These are phyloP conservation scores for Solanum dulcamara DNA, from an alignment of 257 asterid species.

Conservation along the genomic window DNA sequence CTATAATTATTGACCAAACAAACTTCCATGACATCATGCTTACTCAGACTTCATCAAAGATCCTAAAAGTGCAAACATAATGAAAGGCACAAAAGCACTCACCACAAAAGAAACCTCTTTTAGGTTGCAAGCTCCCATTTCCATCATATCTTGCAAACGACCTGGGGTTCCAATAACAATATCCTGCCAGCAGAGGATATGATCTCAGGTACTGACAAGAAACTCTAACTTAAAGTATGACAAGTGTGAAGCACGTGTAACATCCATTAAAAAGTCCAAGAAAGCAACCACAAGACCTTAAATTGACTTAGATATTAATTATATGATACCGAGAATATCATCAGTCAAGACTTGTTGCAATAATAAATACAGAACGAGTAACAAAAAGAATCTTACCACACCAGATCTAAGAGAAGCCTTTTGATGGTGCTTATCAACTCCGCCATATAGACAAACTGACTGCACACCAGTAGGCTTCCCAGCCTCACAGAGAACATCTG, in stretches of 20 bases:
- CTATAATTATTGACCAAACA: not conserved
- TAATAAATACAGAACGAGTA: not conserved
- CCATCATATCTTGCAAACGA: conserved; percentile 86
- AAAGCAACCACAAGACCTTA: not conserved
- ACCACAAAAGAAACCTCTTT: conserved; percentile 90
- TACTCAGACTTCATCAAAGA: not conserved
- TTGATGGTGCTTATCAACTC: conserved; percentile 86
- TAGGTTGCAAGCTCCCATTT: conserved; percentile 68
- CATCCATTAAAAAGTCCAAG: not conserved
- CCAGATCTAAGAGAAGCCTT: conserved; percentile 81
- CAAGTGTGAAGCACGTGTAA: not conserved
- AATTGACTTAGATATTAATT: not conserved
- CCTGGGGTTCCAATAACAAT: conserved; percentile 98
- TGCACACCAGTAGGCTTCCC: conserved; percentile 70
- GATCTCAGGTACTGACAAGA: not conserved
- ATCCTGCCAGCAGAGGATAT: conserved; percentile 37
- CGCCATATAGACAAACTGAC: conserved; percentile 89
- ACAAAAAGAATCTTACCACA: conserved; percentile 41
- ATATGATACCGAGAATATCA: not conserved
- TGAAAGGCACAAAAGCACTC: conserved; percentile 13
- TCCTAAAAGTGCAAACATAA: not conserved
- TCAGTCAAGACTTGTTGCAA: not conserved
- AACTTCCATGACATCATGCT: not conserved
- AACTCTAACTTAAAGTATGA: not conserved
- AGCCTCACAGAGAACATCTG: conserved; percentile 86